Evolutionary conservation across 139 green algal species (phyloP), one percentile per base, ranked within the genome.

Genomic region (Astrephomene gubernaculifera): DNA sequence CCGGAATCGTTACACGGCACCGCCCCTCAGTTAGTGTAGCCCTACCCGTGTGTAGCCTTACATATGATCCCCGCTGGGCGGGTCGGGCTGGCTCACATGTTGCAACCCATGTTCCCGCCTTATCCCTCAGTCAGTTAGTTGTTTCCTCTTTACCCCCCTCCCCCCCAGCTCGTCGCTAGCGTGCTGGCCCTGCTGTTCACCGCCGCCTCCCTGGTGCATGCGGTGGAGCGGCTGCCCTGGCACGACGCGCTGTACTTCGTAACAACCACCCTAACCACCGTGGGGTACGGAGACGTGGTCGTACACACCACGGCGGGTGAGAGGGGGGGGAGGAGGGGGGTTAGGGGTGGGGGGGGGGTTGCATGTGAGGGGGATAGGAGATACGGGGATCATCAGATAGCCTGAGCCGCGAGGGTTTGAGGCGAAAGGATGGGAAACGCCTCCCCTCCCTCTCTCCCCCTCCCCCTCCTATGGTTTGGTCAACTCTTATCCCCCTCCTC

Each of bases 211-310:
- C 68, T 88, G 33, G 82, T 92, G n/a, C 78, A 88, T 31, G 38
- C 81, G 52, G 86, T 82, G 60, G 95, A 97, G 88, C 85, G 87
- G 5, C 91, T 96, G 54, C 87, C 91, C n/a, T 97, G 92, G 86
- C 91, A 96, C 81, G 92, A 96, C 29, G 94, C 95, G 4, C 85
- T 97, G 19, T 97, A 97, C 87, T 94, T 97, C 83, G 90, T 96
- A 25, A 87, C 84, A 31, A 96, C 92, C 4, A 96, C 94, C 2
- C 86, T 97, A n/a, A 93, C 93, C 9, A 95, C 92, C 29, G 92
- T 96, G 17, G 93, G 94, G 4, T 96, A 92, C 81, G 95, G 94
- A 0, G 95, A 97, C 72, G 88, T 97, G 39, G 93, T 95, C 65
- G 87, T 89, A 21, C 84, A 83, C n/a, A 90, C 69, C 69, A 86